These are phyloP conservation scores for Scenedesmus sp. DNA, from an alignment of 163 green algal species.

Conservation along the genomic window DNA sequence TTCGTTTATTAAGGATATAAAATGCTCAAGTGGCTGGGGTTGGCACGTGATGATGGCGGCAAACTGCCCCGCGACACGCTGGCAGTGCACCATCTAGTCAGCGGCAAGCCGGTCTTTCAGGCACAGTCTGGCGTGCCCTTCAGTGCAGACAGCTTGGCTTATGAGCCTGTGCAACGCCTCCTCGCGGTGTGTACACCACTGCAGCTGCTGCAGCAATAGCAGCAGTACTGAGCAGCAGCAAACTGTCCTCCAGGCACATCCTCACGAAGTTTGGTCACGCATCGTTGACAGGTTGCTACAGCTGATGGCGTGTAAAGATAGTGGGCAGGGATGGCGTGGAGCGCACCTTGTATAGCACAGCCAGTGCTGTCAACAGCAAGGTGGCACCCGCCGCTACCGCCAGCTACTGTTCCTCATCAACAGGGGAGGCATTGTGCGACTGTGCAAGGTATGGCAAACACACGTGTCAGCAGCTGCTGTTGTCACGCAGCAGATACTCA, in stretches of 20 bases:
- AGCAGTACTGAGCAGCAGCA: constrained; percentile 8
- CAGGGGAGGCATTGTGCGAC: constrained; percentile 71
- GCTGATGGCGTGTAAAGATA: constrained; percentile 82
- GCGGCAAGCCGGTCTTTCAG: constrained; percentile 10
- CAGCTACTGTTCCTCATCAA: constrained; percentile 78
- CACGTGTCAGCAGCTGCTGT: neutral
- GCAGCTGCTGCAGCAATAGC: neutral
- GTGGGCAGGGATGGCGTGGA: constrained; percentile 80
- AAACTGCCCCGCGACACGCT: constrained; percentile 38
- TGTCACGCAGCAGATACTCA: neutral
- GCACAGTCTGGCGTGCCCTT: constrained; percentile 38
- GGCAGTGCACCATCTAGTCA: constrained; percentile 32
- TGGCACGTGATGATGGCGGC: neutral
- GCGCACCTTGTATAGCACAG: constrained; percentile 56
- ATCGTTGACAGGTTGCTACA: constrained; percentile 73
- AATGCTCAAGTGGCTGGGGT: neutral
- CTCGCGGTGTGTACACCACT: constrained; percentile 72
- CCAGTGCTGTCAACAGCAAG: constrained; percentile 54
- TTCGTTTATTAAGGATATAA: neutral
- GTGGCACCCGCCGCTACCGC: constrained; percentile 55
- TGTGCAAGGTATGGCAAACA: constrained; percentile 64
- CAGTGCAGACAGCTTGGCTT: constrained; percentile 76
- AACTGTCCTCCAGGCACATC: neutral
- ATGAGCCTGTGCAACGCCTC: constrained; percentile 80
- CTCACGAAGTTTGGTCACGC: neutral